These are phyloP conservation scores for Saxophila tyrrhenica DNA, from an alignment of 495 filamentous ascomycete species.

Conservation along the genomic window DNA sequence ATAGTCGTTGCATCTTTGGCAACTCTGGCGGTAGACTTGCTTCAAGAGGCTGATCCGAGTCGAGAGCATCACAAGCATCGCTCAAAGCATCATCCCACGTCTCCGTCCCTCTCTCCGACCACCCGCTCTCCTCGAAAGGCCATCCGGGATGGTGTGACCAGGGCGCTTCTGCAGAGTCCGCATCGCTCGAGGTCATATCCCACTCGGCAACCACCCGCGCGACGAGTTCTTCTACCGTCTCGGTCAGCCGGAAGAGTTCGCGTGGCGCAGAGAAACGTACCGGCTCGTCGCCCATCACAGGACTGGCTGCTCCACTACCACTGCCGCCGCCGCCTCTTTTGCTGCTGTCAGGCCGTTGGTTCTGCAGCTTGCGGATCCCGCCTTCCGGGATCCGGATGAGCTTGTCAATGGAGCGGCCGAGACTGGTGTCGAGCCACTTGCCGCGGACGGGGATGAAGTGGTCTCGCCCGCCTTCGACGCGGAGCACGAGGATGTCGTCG, in stretches of 20 bases:
- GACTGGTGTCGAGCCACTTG: constrained; percentile 68
- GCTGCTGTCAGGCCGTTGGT: constrained; percentile 35
- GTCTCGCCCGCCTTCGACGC: constrained; percentile 72
- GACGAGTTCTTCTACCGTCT: constrained; percentile 62
- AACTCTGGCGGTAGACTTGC: constrained; percentile 48
- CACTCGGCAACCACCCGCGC: constrained; percentile 71
- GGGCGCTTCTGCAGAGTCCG: constrained; percentile 28
- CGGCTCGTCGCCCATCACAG: constrained; percentile 11
- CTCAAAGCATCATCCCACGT: constrained; percentile 24
- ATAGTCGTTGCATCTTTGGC: constrained; percentile 51
- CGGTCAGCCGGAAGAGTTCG: constrained; percentile 80
- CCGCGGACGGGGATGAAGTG: constrained; percentile 79
- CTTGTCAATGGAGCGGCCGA: constrained; percentile 72
- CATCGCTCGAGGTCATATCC: constrained; percentile 54
- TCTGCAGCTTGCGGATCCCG: constrained; percentile 47
- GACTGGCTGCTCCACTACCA: constrained; percentile 7
- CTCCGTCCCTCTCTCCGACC: constrained; percentile 27
- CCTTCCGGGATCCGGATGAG: constrained; percentile 75
- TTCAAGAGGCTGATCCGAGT: constrained; percentile 48
- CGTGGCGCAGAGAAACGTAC: constrained; percentile 62
- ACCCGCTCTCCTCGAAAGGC: constrained; percentile 59
- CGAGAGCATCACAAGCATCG: constrained; percentile 54
- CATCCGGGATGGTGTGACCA: constrained; percentile 54
- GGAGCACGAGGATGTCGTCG: constrained; percentile 83
- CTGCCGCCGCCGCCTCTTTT: constrained; percentile 15